phyloP scores from a whole-genome alignment of 305 asterid species.

The Rubia peregrina region DNA sequence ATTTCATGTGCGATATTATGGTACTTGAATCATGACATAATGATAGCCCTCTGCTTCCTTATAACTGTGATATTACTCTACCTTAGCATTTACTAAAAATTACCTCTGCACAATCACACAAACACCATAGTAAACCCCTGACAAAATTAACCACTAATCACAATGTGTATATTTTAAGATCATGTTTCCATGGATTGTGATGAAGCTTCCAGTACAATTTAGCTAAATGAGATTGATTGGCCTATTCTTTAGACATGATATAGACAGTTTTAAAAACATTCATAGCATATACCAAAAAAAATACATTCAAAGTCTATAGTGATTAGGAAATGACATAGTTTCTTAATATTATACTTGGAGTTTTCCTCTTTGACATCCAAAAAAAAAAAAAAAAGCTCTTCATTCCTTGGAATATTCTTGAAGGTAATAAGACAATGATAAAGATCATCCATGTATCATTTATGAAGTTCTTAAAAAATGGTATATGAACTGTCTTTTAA shows the following conservation, averaged over 20 bases:
- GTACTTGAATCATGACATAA: no score
- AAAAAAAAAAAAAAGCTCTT: not conserved
- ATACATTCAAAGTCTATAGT: not conserved
- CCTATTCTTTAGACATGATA: not conserved
- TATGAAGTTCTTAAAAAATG: not conserved
- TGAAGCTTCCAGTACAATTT: no score
- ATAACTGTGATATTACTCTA: no score
- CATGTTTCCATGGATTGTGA: not conserved
- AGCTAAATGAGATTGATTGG: not conserved
- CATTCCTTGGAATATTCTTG: not conserved
- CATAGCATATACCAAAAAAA: not conserved
- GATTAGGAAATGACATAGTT: conserved; percentile 4
- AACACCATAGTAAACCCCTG: no score
- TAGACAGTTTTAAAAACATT: not conserved
- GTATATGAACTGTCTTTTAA: not conserved
- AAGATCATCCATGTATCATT: not conserved
- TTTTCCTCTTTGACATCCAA: not conserved
- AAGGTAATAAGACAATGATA: not conserved
- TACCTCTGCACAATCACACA: no score
- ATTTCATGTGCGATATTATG: no score
- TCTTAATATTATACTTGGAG: not conserved
- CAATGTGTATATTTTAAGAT: no score
- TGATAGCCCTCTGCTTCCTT: no score
- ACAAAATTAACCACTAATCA: no score
- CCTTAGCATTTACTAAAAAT: no score